Base-by-base conservation (phyloP, 2,329 filamentous ascomycete genomes). In the Alternaria gansuensis region DNA sequence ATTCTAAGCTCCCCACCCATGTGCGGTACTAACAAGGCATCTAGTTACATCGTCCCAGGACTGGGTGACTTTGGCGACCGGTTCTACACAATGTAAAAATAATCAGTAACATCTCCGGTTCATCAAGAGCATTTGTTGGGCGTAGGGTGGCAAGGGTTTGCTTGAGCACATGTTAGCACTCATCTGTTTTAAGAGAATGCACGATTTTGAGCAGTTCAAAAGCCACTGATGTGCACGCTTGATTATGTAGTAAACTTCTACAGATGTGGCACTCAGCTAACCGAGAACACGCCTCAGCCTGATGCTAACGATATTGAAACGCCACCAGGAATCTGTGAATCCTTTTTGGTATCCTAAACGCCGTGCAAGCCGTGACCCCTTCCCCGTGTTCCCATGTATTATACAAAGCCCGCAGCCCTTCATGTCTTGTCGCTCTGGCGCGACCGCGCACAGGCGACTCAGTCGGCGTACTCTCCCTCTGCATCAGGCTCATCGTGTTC, bases 1-100 rank as follows among this genome's bases (percentile, higher is more conserved):
- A 28, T 10, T 45, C 65, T 71, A 41, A 68, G 40, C 36, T 33
- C 21, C 29, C 48, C 11, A 17, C 21, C 21, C 3, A 17, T 5
- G 11, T 21, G 21, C 21, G 23, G 3, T 52, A 23, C 58, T 60
- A 9, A 60, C 36, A 43, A 8, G 5, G 13, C 3, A 3, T 44
- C 5, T 76, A 98, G 94, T 78, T 98, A 97, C 77, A 98, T 98
- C 74, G 87, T 96, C 54, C 94, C 94, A 28, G 94, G 94, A 28
- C 84, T 98, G 17, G 94, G 94, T 66, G 94, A 98, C 77, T 98
- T 98, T 78, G 94, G 94, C 60, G 94, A 98, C 77, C 85, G 94
- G 66, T 98, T 95, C 80, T 98, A 97, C 79, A 97, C 94, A 55
- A 87, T 97, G 78, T 97, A 82, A 78, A 48, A 13, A 13, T 31